Evolutionary conservation across 805 yeast species (phyloP).

Genomic region (Barnettozyma sp.): DNA sequence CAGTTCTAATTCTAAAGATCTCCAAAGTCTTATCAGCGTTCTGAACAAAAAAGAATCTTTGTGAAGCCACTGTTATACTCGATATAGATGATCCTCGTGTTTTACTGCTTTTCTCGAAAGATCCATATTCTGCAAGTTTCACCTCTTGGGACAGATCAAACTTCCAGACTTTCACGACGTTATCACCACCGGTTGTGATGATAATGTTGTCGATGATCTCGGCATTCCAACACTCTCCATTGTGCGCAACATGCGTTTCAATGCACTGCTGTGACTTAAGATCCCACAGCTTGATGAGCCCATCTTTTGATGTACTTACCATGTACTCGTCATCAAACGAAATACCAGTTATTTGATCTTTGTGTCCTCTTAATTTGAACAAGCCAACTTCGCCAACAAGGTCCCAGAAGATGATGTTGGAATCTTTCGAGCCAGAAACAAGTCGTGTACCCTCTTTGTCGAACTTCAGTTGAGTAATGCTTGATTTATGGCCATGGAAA

Average conservation of each 20-base stretch:
- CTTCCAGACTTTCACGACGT: slow-evolving; percentile 79
- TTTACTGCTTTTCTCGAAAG: slow-evolving; percentile 68
- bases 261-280: slow-evolving; percentile 80
- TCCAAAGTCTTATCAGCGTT: slow-evolving; percentile 80
- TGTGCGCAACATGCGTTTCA: slow-evolving; percentile 91
- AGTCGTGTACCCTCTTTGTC: slow-evolving; percentile 80
- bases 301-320: slow-evolving; percentile 79
- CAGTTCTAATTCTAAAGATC: slow-evolving; percentile 65
- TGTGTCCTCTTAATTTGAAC: slow-evolving; percentile 81
- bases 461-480: slow-evolving; percentile 62
- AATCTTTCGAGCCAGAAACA: slow-evolving; percentile 81
- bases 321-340: slow-evolving; percentile 54
- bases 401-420: slow-evolving; percentile 89
- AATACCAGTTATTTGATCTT: slow-evolving; percentile 79
- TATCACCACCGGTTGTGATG: slow-evolving; percentile 73
- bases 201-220: slow-evolving; percentile 39
- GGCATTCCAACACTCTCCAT: slow-evolving; percentile 90
- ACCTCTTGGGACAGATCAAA: slow-evolving; percentile 46
- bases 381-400: slow-evolving; percentile 87
- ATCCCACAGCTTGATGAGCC: slow-evolving; percentile 91
- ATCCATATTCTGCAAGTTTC: slow-evolving; percentile 53
- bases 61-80: slow-evolving; percentile 38
- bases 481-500: slow-evolving; percentile 87
- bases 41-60: slow-evolving; percentile 53
- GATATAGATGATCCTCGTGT: slow-evolving; percentile 57